Evolutionary conservation across 257 asterid species (phyloP).

Genomic region (Coffea eugenioides): DNA sequence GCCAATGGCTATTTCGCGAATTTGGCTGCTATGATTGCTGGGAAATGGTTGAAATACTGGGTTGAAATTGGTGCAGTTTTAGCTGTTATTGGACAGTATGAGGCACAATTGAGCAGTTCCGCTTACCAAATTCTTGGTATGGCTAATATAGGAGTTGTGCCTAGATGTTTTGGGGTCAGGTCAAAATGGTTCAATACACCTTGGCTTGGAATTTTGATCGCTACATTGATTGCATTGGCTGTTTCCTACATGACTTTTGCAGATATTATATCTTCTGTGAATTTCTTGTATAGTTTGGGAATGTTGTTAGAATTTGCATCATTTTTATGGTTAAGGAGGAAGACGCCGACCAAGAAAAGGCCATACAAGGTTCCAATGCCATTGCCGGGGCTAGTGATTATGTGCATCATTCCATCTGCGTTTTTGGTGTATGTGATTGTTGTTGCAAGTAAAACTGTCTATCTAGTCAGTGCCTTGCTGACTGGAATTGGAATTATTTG

Average conservation of each 20-base stretch:
- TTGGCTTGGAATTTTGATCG: slow-evolving; percentile 60
- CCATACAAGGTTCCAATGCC: slow-evolving; percentile 62
- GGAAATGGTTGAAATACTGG: slow-evolving; percentile 74
- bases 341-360: slow-evolving; percentile 47
- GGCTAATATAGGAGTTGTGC: slow-evolving; percentile 57
- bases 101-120: slow-evolving; percentile 70
- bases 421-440: slow-evolving; percentile 59
- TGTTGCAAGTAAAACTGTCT: slow-evolving; percentile 53
- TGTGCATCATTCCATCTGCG: slow-evolving; percentile 63
- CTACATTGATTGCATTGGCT: slow-evolving; percentile 49
- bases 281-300: slow-evolving; percentile 69
- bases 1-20: slow-evolving; percentile 65
- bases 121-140: slow-evolving; percentile 58
- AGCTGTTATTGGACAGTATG: slow-evolving; percentile 57
- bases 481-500: slow-evolving; percentile 50
- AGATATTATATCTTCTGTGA: slow-evolving; percentile 54
- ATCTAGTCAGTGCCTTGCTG: slow-evolving; percentile 48
- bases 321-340: slow-evolving; percentile 63
- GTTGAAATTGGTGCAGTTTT: slow-evolving; percentile 66
- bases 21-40: slow-evolving; percentile 49
- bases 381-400: slow-evolving; percentile 36
- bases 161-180: slow-evolving; percentile 34
- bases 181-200: slow-evolving; percentile 44
- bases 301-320: slow-evolving; percentile 74
- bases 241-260: slow-evolving; percentile 59